These are phyloP conservation scores for Aspergillus calidoustus DNA, from an alignment of 2,329 filamentous ascomycete species.

Conservation along the genomic window DNA sequence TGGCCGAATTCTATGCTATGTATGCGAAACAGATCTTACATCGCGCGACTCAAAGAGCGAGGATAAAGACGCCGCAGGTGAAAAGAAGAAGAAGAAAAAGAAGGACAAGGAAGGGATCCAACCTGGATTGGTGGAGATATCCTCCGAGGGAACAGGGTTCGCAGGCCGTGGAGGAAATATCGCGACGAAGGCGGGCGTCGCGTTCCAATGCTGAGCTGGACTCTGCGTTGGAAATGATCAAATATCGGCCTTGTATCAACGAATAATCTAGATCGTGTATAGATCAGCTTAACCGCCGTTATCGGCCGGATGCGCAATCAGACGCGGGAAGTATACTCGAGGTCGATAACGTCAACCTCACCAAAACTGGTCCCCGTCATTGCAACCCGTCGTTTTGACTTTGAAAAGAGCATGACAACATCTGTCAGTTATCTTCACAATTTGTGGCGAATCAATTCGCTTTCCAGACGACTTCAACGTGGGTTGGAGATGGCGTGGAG, in stretches of 20 bases:
- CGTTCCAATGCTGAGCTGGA: constrained; percentile 73
- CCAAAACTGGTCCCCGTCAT: background rate
- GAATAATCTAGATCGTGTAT: constrained; percentile 1
- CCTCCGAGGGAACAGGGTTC: constrained; percentile 89
- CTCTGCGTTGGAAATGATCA: background rate
- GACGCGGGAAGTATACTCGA: background rate
- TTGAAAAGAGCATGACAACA: background rate
- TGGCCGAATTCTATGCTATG: constrained; percentile 72
- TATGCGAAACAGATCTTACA: constrained; percentile 81
- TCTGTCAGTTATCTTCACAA: background rate
- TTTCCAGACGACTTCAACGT: background rate
- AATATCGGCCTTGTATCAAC: background rate
- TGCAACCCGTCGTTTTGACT: background rate
- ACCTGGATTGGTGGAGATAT: constrained; percentile 77
- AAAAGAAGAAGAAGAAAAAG: constrained; percentile 37
- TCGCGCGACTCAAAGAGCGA: constrained; percentile 36
- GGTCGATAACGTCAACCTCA: background rate
- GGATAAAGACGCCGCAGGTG: constrained; percentile 24
- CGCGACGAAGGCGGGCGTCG: constrained; percentile 77
- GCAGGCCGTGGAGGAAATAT: constrained; percentile 83
- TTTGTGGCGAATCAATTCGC: background rate
- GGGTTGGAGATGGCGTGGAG: background rate
- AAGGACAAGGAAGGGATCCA: constrained; percentile 61
- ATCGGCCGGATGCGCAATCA: background rate
- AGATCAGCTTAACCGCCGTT: background rate